Evolutionary conservation across 1,139 yeast species (phyloP), one percentile per base, ranked within the genome.

Genomic region (Yamadazyma diospyri): DNA sequence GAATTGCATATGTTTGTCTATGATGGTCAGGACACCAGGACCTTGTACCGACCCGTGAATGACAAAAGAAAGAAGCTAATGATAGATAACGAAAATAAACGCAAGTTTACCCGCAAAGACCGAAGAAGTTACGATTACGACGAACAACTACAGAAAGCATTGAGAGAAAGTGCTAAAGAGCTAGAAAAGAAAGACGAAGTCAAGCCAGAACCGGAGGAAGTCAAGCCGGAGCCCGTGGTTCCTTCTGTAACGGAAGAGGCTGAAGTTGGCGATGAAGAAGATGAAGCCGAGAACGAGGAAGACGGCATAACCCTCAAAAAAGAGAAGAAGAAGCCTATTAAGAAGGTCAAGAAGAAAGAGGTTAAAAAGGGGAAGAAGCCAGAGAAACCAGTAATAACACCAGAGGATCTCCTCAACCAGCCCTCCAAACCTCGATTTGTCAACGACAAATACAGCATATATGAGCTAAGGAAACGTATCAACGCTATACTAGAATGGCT

Each of bases 401-500:
- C 60, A 27, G 73, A 66, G 22, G 70, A 69, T 48, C 46, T 64
- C 44, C 43, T 78, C 14, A 77, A 71, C 41, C 84, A 79, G 50
- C 81, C 88, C 5, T 81, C 88, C 29, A 83, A 78, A 46, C 96
- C 97, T 10, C 72, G 95, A 34, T 68, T 78, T 35, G 97, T 95
- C 6, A 81, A 81, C 38, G 78, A 81, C 9, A 74, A 85, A 35
- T 75, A 86, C 2, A 72, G 88, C 2, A 60, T 88, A 38, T 73
- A 75, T 44, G 98, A 89, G 53, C 78, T 89, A 79, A 76, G 89
- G 35, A 81, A 87, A 50, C 71, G 98, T 37, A 85, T 88, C 1
- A 84, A 89, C 4, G 94, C 96, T 3, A 88, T 92, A 13, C 64
- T 89, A 48, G 97, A 92, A 59, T 92, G 89, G 71, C 71, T 89